Evolutionary conservation across 192 early-diverging fungal species (phyloP).

Genomic region (Entomortierella beljakovae): DNA sequence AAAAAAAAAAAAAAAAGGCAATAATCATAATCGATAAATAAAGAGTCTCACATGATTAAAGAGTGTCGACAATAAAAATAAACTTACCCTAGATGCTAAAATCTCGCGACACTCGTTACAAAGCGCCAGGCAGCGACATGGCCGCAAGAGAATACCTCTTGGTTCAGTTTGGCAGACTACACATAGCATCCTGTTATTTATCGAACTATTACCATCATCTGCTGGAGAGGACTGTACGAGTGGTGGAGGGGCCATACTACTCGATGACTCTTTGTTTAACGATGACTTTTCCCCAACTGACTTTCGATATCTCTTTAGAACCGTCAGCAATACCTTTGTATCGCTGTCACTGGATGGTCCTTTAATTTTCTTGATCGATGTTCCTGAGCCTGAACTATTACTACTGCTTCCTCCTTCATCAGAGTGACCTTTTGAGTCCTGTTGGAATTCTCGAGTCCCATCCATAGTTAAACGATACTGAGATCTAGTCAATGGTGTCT

Average conservation of each 20-base stretch:
- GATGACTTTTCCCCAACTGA: slow-evolving; percentile 11
- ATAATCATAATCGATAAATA: not conserved
- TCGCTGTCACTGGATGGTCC: not conserved
- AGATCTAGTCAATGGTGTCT: slow-evolving; percentile 33
- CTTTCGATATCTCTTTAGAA: slow-evolving; percentile 29
- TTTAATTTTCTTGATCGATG: not conserved
- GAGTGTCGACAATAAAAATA: not conserved
- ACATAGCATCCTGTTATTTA: slow-evolving; percentile 35
- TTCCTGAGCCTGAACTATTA: slow-evolving; percentile 1
- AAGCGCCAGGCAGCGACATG: slow-evolving; percentile 49
- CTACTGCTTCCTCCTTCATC: slow-evolving; percentile 6
- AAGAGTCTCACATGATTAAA: not conserved
- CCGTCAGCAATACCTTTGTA: slow-evolving; percentile 13
- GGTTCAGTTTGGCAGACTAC: slow-evolving; percentile 51
- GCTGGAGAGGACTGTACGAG: slow-evolving; percentile 3
- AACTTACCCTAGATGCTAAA: slow-evolving; percentile 43
- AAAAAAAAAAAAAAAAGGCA: not conserved
- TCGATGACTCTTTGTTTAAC: not conserved
- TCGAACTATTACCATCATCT: slow-evolving; percentile 14
- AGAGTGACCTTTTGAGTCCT: not conserved
- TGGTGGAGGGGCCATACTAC: slow-evolving; percentile 15
- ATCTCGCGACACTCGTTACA: slow-evolving; percentile 52
- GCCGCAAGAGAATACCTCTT: slow-evolving; percentile 34
- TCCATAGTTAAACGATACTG: slow-evolving; percentile 23
- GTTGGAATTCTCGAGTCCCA: slow-evolving; percentile 1